phyloP scores from a whole-genome alignment of 2,329 filamentous ascomycete genomes.

The Anthostomella pinea region DNA sequence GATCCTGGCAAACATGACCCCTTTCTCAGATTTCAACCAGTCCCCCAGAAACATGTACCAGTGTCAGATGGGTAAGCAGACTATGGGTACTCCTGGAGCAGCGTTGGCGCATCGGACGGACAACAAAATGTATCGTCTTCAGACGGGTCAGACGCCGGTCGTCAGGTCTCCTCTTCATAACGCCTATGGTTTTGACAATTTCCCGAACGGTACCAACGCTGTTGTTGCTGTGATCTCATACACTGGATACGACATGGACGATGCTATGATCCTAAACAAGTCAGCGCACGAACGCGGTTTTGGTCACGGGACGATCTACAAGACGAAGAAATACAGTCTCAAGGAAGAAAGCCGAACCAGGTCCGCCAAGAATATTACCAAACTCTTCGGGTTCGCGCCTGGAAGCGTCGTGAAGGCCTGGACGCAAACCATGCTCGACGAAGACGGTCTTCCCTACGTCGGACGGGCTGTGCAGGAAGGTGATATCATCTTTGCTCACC shows the following conservation, averaged over 20 bases:
- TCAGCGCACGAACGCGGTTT: conserved; percentile 94
- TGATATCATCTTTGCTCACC: conserved; percentile 83
- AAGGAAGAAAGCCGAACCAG: conserved; percentile 72
- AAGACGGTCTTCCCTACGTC: conserved; percentile 81
- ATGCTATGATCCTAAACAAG: conserved; percentile 99
- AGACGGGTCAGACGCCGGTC: conserved; percentile 93
- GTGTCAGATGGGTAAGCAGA: conserved; percentile 99
- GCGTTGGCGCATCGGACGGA: conserved; percentile 84
- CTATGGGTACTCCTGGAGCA: conserved; percentile 93
- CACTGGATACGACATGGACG: conserved; percentile 99
- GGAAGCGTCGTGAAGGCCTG: conserved; percentile 68
- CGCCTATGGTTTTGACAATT: conserved; percentile 95
- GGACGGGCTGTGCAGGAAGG: conserved; percentile 77
- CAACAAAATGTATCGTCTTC: conserved; percentile 93
- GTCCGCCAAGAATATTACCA: conserved; percentile 66
- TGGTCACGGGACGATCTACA: conserved; percentile 94
- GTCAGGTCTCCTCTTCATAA: conserved; percentile 92
- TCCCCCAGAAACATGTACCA: conserved; percentile 99
- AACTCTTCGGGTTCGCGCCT: conserved; percentile 89
- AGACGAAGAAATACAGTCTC: conserved; percentile 87
- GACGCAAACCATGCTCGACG: conserved; percentile 71
- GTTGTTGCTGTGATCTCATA: conserved; percentile 98
- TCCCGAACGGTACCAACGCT: conserved; percentile 93
- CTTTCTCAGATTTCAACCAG: conserved; percentile 98
- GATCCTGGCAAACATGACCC: conserved; percentile 97